Conservation (phyloP, 73 alveolate genomes). For the Tetrahymena elliotti region DNA sequence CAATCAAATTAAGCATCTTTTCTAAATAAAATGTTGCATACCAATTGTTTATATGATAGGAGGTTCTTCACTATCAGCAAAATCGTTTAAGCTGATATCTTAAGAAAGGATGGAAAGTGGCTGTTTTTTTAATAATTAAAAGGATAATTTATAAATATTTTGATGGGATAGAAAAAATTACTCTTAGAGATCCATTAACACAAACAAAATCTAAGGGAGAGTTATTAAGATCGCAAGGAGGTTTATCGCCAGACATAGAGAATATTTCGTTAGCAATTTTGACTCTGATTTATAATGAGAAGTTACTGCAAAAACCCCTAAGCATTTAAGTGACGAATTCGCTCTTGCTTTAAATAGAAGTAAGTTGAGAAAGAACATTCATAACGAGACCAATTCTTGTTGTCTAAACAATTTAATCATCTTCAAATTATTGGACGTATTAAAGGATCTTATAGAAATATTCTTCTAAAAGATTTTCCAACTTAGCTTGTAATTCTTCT, state of each 20-base stretch:
- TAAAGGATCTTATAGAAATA: background rate
- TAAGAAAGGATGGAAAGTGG: background rate
- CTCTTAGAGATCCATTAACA: background rate
- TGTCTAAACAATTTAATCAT: conserved; percentile 4
- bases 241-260: conserved; percentile 47
- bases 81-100: conserved; percentile 47
- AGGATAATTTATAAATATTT: conserved; percentile 58
- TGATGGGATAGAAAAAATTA: background rate
- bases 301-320: conserved; percentile 12
- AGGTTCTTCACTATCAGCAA: conserved; percentile 65
- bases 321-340: conserved; percentile 7
- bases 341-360: conserved; percentile 3
- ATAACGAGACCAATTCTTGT: conserved; percentile 34
- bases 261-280: conserved; percentile 45
- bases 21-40: conserved; percentile 51
- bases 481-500: conserved; percentile 3
- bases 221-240: conserved; percentile 54
- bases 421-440: conserved; percentile 54
- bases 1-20: background rate
- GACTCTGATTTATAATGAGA: conserved; percentile 1
- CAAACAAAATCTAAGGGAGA: conserved; percentile 21
- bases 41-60: conserved; percentile 88
- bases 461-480: conserved; percentile 1
- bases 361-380: conserved; percentile 21
- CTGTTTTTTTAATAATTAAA: conserved; percentile 37